These are phyloP conservation scores for Carallia brachiata DNA, from an alignment of 345 rosid species.

Conservation along the genomic window DNA sequence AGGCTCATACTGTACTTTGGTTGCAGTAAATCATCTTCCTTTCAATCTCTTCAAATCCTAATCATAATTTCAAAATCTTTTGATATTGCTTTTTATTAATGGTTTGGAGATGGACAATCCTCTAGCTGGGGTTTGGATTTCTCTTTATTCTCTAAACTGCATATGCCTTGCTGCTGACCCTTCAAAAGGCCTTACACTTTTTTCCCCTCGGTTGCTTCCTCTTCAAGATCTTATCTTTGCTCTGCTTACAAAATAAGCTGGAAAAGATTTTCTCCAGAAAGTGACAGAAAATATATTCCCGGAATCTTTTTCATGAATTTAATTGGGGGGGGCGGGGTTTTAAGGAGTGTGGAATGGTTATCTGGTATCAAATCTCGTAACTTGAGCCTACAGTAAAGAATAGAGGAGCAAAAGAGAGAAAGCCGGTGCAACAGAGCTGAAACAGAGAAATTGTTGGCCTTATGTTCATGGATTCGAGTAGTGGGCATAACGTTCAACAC, in stretches of 20 bases:
- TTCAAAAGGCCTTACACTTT: conserved; percentile 6
- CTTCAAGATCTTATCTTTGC: conserved; percentile 70
- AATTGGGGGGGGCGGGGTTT: conserved; percentile 5
- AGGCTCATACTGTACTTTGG: conserved; percentile 8
- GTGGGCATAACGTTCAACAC: conserved; percentile 28
- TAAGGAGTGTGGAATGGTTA: conserved; percentile 21
- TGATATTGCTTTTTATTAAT: conserved; percentile 5
- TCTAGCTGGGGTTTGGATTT: neutral
- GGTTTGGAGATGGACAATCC: neutral
- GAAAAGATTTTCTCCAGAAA: conserved; percentile 28
- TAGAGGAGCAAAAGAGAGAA: neutral
- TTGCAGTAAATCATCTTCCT: neutral
- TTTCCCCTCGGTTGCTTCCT: conserved; percentile 48
- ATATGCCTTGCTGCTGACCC: neutral
- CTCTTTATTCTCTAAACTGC: conserved; percentile 3
- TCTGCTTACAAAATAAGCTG: conserved; percentile 69
- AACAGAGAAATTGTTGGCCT: conserved; percentile 6
- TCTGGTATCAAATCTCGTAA: conserved; percentile 22
- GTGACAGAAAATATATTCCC: conserved; percentile 38
- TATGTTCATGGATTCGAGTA: conserved; percentile 59
- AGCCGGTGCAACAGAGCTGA: neutral
- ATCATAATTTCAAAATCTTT: neutral
- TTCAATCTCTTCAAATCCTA: neutral
- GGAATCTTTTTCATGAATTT: conserved; percentile 16
- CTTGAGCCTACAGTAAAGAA: conserved; percentile 3